Percentiles rank a stretch among this genome's conserved stretches.
Conservation (phyloP, 768 basidiomycete species). For the Guyanaporus albipodus region DNA sequence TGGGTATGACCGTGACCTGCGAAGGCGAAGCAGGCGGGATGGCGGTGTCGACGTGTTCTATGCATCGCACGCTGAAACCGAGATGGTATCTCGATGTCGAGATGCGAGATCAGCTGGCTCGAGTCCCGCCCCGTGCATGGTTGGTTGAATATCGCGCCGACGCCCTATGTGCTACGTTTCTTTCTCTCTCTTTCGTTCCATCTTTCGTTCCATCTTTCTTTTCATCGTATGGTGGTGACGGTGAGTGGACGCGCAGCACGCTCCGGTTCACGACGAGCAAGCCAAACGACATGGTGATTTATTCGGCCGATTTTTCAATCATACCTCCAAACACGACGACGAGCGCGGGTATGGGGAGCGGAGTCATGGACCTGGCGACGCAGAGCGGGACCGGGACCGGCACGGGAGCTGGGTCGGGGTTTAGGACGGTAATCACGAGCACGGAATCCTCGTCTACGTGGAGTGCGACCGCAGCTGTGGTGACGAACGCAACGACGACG, state of each 20-base stretch:
- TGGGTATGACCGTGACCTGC: conserved; percentile 3
- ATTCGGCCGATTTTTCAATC: conserved; percentile 52
- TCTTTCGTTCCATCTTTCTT: not conserved
- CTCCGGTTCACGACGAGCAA: conserved; percentile 31
- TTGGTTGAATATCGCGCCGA: not conserved
- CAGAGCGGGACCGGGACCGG: conserved; percentile 1
- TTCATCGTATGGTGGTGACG: not conserved
- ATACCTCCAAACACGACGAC: conserved; percentile 17
- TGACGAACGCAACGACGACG: not conserved
- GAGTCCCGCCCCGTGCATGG: not conserved
- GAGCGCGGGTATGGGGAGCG: not conserved
- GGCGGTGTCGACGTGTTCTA: conserved; percentile 8
- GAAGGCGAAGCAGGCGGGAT: conserved; percentile 9
- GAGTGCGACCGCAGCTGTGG: conserved; percentile 3
- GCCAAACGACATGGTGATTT: conserved; percentile 34
- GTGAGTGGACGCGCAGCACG: conserved; percentile 12
- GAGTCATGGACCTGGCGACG: conserved; percentile 4
- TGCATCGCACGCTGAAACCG: not conserved
- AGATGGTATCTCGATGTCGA: conserved; percentile 2
- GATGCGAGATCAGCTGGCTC: conserved; percentile 10
- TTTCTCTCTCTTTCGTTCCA: too few relatives aligned
- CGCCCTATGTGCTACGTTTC: too few relatives aligned
- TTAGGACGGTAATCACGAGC: conserved; percentile 1
- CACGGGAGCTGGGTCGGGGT: conserved; percentile 2
- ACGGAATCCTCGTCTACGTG: conserved; percentile 2